These are phyloP conservation scores for Penicillium sp. DNA, from an alignment of 2,329 filamentous ascomycete genomes.

Conservation along the genomic window DNA sequence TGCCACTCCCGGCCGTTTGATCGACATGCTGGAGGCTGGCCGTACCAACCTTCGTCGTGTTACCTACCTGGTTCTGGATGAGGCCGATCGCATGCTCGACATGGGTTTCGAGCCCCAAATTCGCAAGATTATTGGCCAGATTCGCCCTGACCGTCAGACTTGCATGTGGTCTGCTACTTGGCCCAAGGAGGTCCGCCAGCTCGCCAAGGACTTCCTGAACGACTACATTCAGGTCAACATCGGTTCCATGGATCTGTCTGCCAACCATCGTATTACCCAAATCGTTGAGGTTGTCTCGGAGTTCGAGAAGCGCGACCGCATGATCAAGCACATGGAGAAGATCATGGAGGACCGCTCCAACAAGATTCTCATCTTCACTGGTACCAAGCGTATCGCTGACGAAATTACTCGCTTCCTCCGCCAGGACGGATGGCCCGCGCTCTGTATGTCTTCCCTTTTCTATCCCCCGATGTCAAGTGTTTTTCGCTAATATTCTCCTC, in stretches of 20 bases:
- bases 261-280: constrained; percentile 97
- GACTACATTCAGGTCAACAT: constrained; percentile 99
- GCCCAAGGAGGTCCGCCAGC: constrained; percentile 95
- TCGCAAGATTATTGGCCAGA: constrained; percentile 96
- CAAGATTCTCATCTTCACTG: constrained; percentile 93
- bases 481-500: constrained; percentile 39
- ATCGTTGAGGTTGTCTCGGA: constrained; percentile 95
- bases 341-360: constrained; percentile 96
- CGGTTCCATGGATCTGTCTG: constrained; percentile 90
- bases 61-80: constrained; percentile 96
- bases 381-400: constrained; percentile 87
- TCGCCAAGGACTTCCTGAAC: constrained; percentile 86
- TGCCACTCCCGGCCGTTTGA: constrained; percentile 93
- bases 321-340: constrained; percentile 97
- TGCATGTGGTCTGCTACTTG: constrained; percentile 99
- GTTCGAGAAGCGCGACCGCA: constrained; percentile 95
- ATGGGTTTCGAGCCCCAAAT: constrained; percentile 99
- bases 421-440: constrained; percentile 95
- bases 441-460: constrained; percentile 65
- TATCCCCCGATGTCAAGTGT: constrained; percentile 23
- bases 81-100: constrained; percentile 99
- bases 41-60: constrained; percentile 98
- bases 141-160: constrained; percentile 96
- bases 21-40: constrained; percentile 97
- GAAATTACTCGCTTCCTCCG: constrained; percentile 97